Evolutionary conservation across 2,329 filamentous ascomycete genomes (phyloP), one percentile per base, ranked within the genome.

Genomic region (Xylaria multiplex): DNA sequence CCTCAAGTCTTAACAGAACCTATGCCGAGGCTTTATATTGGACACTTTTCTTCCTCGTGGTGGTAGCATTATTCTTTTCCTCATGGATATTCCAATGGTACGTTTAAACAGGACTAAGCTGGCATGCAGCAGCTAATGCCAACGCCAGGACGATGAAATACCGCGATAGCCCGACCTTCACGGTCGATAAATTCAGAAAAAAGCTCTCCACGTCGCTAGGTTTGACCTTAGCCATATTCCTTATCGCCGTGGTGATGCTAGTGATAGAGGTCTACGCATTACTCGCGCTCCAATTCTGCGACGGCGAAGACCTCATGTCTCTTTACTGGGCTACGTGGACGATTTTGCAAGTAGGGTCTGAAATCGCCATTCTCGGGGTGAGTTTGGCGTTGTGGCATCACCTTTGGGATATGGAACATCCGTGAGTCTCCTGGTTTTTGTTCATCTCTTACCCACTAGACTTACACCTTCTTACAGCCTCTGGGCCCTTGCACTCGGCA

Each of bases 311-410:
- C 69, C 80, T 88, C 62, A 87, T 88, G 77, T 81, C 83, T 1
- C 77, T 88, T 0, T 88, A 87, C 75, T 88, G 86, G 86, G 84
- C 86, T 0, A 87, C 86, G 1, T 88, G 86, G 85, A 86, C 85
- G 24, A 85, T 87, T 81, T 78, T 87, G 5, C 86, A 88, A 70
- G 77, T 88, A 2, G 86, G 86, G 6, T 84, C 84, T 1, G 77
- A 86, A 66, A 87, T 88, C 42, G 86, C 86, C 64, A 86, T 88
- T 71, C 74, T 74, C 13, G 86, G 86, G 32, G 84, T 88, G 66
- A 82, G 86, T 50, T 77, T 88, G 2, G 82, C 85, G 43, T 76
- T 87, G 30, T 79, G 81, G 42, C 84, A 88, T 67, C 79, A 82
- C 2, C 72, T 87, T 8, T 79, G 79, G 43, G 79, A 85, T 45